A percentile compares a stretch with the other conserved stretches of the same genome.
Conservation (phyloP, 345 rosid species). For the Erucastrum elatum region DNA sequence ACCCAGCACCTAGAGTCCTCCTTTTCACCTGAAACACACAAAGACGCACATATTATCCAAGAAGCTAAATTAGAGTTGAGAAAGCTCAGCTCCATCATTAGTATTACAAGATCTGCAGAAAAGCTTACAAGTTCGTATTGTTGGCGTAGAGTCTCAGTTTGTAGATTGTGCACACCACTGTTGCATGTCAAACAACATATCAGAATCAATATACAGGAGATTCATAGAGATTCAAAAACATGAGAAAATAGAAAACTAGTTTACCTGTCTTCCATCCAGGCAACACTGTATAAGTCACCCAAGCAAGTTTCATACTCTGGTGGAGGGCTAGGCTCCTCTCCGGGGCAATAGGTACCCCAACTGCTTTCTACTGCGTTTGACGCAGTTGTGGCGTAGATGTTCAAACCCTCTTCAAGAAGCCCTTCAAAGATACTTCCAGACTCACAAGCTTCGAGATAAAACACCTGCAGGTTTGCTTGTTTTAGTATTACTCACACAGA, state of each 20-base stretch:
- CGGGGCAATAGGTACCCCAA: constrained; percentile 99
- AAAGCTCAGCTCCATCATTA: constrained; percentile 6
- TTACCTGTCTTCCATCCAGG: constrained; percentile 99
- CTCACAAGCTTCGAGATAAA: constrained; percentile 99
- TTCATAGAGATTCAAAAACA: neutral
- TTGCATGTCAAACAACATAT: constrained; percentile 25
- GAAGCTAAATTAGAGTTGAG: neutral
- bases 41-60: constrained; percentile 10
- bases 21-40: constrained; percentile 65
- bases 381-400: constrained; percentile 95
- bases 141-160: constrained; percentile 74
- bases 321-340: constrained; percentile 86
- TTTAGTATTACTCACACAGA: neutral
- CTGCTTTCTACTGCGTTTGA: constrained; percentile 93
- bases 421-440: constrained; percentile 99
- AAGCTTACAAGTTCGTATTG: constrained; percentile 82
- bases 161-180: constrained; percentile 89
- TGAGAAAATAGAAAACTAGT: neutral
- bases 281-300: constrained; percentile 95
- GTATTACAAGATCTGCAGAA: neutral
- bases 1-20: constrained; percentile 58
- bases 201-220: neutral
- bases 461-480: constrained; percentile 59
- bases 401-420: constrained; percentile 85
- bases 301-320: constrained; percentile 91